Evolutionary conservation across 1,284 basidiomycete species (phyloP).

Genomic region (Irpex sp.): DNA sequence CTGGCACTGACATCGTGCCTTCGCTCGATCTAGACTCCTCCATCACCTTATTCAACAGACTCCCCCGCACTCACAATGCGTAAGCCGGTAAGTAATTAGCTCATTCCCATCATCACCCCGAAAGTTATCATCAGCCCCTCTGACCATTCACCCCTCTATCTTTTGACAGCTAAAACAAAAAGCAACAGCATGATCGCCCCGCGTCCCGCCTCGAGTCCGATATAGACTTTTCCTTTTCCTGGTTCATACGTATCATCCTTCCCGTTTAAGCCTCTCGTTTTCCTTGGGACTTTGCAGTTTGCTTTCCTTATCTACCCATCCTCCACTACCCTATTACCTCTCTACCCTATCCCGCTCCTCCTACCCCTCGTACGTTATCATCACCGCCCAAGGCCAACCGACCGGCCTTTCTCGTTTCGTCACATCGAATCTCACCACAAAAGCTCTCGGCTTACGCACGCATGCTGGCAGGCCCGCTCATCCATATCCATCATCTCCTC

Average conservation of each 20-base stretch:
- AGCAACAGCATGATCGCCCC: conserved; percentile 7
- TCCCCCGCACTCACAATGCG: conserved; percentile 34
- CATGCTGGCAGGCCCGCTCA: neutral
- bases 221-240: conserved; percentile 6
- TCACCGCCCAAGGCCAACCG: neutral
- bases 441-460: neutral
- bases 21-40: conserved; percentile 10
- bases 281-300: conserved; percentile 27
- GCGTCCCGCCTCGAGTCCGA: conserved; percentile 3
- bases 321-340: conserved; percentile 11
- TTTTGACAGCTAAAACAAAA: conserved; percentile 24
- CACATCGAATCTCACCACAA: conserved; percentile 5
- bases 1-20: conserved; percentile 1
- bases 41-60: conserved; percentile 21
- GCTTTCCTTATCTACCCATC: conserved; percentile 5
- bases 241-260: conserved; percentile 3
- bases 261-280: neutral
- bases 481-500: neutral
- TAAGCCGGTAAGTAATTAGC: conserved; percentile 27
- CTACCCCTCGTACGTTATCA: neutral
- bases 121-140: neutral
- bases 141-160: neutral
- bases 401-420: neutral
- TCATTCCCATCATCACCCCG: neutral
- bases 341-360: conserved; percentile 4